Conservation (phyloP, 441 rosid genomes). For the Populus hybrid region DNA sequence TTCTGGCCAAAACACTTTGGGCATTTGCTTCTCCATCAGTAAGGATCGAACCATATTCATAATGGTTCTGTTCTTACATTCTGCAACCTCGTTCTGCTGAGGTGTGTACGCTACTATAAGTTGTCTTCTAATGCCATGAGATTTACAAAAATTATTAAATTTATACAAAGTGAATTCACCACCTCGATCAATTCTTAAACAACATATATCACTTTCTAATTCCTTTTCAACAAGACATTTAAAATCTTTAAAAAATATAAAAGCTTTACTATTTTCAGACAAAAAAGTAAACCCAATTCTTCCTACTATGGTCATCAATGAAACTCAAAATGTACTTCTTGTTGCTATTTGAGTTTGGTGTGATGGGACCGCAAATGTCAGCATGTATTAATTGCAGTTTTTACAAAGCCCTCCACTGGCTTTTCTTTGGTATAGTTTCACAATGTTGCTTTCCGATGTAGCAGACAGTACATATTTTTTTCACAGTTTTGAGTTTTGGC, state of each 20-base stretch:
- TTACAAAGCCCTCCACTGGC: not conserved
- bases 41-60: not conserved
- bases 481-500: not conserved
- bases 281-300: no score
- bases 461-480: not conserved
- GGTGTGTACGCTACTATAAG: not conserved
- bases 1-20: not conserved
- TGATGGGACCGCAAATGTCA: no score
- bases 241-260: no score
- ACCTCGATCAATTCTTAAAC: no score
- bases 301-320: no score
- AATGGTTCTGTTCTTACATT: not conserved
- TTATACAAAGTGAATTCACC: not conserved
- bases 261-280: no score
- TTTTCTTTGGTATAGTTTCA: not conserved
- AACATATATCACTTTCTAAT: no score
- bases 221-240: no score
- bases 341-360: no score
- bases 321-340: no score
- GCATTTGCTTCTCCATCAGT: not conserved
- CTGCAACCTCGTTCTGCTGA: not conserved
- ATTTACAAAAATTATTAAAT: not conserved
- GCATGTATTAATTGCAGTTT: no score
- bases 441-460: not conserved
- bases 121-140: not conserved